Conservation (phyloP, 2,329 filamentous ascomycete species). For the Coccinonectria pachysandricola region DNA sequence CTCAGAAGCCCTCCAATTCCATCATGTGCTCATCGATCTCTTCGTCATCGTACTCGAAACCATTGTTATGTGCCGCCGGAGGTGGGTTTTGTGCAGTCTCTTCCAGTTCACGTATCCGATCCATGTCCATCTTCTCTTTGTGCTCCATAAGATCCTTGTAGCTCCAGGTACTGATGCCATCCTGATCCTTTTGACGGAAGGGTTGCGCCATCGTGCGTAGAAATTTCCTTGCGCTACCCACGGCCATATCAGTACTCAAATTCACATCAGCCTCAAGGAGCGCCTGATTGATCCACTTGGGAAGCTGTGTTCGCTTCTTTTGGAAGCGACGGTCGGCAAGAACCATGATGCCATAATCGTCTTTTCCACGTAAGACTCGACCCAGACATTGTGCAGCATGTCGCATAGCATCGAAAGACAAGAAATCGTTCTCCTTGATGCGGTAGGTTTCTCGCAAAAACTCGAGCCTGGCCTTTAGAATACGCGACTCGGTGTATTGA, state of each 20-base stretch:
- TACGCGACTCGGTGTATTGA: conserved; percentile 96
- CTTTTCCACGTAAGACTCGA: conserved; percentile 88
- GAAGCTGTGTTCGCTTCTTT: conserved; percentile 81
- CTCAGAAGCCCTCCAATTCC: conserved; percentile 33
- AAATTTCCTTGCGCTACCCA: conserved; percentile 81
- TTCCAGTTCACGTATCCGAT: conserved; percentile 54
- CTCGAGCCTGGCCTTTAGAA: conserved; percentile 88
- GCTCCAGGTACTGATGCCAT: conserved; percentile 90
- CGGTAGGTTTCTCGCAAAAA: conserved; percentile 96
- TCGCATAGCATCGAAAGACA: conserved; percentile 99
- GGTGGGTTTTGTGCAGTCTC: conserved; percentile 24
- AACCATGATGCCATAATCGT: conserved; percentile 99
- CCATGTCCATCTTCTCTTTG: conserved; percentile 63
- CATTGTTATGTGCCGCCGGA: conserved; percentile 18
- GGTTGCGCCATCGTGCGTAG: conserved; percentile 86
- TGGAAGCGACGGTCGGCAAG: conserved; percentile 87
- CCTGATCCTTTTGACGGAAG: conserved; percentile 71
- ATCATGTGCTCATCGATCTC: conserved; percentile 46
- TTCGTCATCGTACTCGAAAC: conserved; percentile 43
- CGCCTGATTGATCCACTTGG: conserved; percentile 92
- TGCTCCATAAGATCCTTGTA: conserved; percentile 66
- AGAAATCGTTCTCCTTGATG: conserved; percentile 92
- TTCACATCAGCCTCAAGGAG: conserved; percentile 79
- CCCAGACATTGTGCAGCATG: conserved; percentile 95
- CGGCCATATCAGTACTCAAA: conserved; percentile 89